Conservation (phyloP, 345 rosid genomes). For the Euphorbia peplus region DNA sequence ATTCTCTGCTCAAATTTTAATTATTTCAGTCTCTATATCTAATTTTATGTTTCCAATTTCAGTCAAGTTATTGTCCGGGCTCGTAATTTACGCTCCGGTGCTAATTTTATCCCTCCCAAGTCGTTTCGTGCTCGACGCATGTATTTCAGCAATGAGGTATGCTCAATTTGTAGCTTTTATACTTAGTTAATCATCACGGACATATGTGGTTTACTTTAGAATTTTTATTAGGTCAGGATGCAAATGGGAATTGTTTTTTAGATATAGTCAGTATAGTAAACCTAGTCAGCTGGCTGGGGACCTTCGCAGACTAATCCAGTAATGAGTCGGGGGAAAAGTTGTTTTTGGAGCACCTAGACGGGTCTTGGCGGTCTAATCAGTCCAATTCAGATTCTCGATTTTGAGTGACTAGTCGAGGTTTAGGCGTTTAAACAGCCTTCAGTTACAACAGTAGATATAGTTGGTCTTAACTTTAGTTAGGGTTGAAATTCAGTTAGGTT, state of each 20-base stretch:
- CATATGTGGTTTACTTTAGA: not conserved
- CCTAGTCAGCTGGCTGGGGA: too few species aligned
- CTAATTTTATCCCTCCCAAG: slow-evolving; percentile 83
- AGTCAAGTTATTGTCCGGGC: slow-evolving; percentile 91
- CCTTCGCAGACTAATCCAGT: too few species aligned
- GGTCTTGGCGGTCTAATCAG: too few species aligned
- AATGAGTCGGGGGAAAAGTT: too few species aligned
- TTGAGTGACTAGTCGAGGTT: too few species aligned
- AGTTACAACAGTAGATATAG: too few species aligned
- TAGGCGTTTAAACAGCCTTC: too few species aligned
- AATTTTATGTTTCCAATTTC: slow-evolving; percentile 2
- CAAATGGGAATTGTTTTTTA: not conserved
- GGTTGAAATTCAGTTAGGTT: not conserved
- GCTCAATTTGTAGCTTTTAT: not conserved
- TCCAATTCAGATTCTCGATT: too few species aligned
- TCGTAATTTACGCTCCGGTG: slow-evolving; percentile 74
- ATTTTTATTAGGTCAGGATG: not conserved
- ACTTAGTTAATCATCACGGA: not conserved
- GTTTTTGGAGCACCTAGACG: too few species aligned
- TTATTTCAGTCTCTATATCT: not conserved
- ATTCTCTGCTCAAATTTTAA: slow-evolving; percentile 7
- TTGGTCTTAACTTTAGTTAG: not conserved
- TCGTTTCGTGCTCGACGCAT: slow-evolving; percentile 81
- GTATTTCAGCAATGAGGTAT: slow-evolving; percentile 87
- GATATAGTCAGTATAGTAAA: too few species aligned